Conservation (phyloP, 2,329 filamentous ascomycete species). For the Falciphora oryzae region DNA sequence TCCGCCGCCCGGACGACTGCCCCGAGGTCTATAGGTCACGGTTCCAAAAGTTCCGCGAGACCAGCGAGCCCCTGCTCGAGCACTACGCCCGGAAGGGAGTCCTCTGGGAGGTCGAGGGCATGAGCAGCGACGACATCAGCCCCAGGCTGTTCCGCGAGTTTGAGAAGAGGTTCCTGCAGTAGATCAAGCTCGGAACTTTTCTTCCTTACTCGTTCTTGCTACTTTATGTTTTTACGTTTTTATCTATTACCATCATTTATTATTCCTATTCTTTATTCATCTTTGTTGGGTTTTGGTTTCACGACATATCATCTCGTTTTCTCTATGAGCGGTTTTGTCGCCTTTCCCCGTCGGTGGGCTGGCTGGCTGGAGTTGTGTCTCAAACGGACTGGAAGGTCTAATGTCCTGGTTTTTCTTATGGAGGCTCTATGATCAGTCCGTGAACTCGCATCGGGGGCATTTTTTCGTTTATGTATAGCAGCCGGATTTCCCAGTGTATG, state of each 20-base stretch:
- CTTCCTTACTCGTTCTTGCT: neutral
- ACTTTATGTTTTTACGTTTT: neutral
- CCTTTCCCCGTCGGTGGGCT: neutral
- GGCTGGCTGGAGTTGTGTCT: neutral
- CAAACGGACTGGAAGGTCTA: neutral
- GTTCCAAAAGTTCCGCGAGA: slow-evolving; percentile 80
- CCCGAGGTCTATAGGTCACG: slow-evolving; percentile 79
- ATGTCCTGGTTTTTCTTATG: neutral
- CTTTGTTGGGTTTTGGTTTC: neutral
- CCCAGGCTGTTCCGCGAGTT: slow-evolving; percentile 85
- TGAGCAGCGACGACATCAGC: slow-evolving; percentile 90
- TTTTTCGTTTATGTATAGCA: neutral
- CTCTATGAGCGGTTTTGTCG: neutral
- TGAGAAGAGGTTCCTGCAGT: slow-evolving; percentile 60
- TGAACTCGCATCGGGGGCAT: neutral
- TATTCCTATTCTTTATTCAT: neutral
- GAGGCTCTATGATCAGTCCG: neutral
- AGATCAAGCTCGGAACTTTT: neutral
- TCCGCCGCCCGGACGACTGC: slow-evolving; percentile 78
- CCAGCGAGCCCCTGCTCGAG: slow-evolving; percentile 75
- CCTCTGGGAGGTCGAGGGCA: slow-evolving; percentile 78
- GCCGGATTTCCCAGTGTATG: neutral
- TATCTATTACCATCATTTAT: neutral
- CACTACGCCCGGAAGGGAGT: slow-evolving; percentile 84
- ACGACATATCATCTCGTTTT: neutral